Base-by-base conservation (phyloP, 805 yeast species). In the Wickerhamiella shivajii region DNA sequence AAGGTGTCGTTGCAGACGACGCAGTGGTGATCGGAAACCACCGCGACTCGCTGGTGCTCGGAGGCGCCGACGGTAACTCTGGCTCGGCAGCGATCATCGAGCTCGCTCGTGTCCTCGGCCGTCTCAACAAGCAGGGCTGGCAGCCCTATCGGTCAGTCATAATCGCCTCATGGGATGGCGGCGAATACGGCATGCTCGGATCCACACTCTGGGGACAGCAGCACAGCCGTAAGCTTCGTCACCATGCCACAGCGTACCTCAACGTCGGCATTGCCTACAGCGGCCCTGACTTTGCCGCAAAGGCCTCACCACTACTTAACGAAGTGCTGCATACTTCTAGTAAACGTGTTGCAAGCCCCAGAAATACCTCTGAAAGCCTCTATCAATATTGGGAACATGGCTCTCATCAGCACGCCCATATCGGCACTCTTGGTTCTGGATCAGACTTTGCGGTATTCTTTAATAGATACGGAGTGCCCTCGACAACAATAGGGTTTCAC, bases 131-230 rank as follows among this genome's bases (percentile, higher is more conserved):
- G 40, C 36, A 43, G 12, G 83, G 81, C 8, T 80, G 85, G 85
- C 67, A 65, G 47, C 92, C 92, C 10, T 52, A 68, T 31, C 60
- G 90, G 45, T 69, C 84, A 0, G 74, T 81, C 19, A 63, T 69
- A 34, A 60, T 81, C 29, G 77, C 77, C 0, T 71, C 79, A 18
- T 81, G 84, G 84, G 93, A 81, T 53, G 92, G 80, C 21, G 84
- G 74, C 42, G 80, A 74, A 46, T 68, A 67, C 41, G 87, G 78
- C 1, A 55, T 71, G 38, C 43, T 80, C 18, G 93, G 93, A 1
- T 72, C 84, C 0, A 74, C 90, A 0, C 90, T 79, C 44, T 78
- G 66, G 59, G 84, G 75, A 5, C 85, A 78, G 51, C 70, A 69
- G 34, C 59, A 68, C 36, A 63, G 62, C 2, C 49, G 58, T 15